phyloP scores from a whole-genome alignment of 441 rosid species.

The Pelargonium cotyledonis region DNA sequence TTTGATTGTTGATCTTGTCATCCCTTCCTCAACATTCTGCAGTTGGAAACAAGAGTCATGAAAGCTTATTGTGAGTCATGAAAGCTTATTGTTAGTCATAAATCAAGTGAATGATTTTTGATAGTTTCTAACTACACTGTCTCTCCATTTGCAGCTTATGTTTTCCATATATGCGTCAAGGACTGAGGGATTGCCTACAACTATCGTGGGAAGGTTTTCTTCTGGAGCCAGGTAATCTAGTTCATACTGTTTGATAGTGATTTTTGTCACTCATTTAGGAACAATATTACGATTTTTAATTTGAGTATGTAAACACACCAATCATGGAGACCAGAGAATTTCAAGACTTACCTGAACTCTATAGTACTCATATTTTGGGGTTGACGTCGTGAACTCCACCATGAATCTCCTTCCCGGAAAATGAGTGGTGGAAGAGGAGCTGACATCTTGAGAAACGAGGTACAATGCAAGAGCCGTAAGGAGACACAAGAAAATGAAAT shows the following conservation, averaged over 20 bases:
- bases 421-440: not conserved
- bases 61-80: not conserved
- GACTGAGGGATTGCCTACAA: not conserved
- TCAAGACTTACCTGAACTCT: not conserved
- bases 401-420: not conserved
- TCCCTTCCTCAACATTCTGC: constrained; percentile 7
- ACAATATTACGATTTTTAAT: not conserved
- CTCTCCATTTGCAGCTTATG: not conserved
- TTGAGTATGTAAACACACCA: not conserved
- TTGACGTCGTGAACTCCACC: constrained; percentile 1
- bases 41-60: not conserved
- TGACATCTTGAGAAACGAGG: not conserved
- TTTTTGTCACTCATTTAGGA: not conserved
- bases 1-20: not conserved
- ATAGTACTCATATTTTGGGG: not conserved
- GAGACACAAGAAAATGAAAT: constrained; percentile 11
- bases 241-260: too few relatives aligned
- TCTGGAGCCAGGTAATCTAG: not conserved
- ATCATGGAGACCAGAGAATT: not conserved
- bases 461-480: not conserved
- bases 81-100: not conserved
- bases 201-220: not conserved
- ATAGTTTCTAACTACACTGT: not conserved
- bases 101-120: not conserved
- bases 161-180: not conserved